Evolutionary conservation across 805 yeast species (phyloP), one percentile per base, ranked within the genome.

Genomic region (Novakomyces olei): DNA sequence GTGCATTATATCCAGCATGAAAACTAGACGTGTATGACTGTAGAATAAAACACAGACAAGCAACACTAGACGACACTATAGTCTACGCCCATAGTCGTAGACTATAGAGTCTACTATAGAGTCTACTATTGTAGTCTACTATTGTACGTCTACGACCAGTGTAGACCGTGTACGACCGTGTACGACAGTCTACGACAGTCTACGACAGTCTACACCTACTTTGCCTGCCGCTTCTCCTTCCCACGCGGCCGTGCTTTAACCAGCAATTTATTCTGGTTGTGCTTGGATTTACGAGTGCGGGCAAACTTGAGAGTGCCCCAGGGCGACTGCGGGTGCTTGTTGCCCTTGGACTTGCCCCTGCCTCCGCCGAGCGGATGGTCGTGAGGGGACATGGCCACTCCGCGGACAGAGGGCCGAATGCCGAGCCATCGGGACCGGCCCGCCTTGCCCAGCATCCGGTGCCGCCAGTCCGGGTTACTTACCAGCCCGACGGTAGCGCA

Each of bases 311-410:
- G 55, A 38, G 72, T 73, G 47, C 98, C 98, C 94, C 96, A 85
- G 53, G 91, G 91, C 35, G 93, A 77, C 62, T 76, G 79, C 14
- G 96, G 78, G 37, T 76, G 65, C 60, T 80, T 85, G 58, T 85
- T 83, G 41, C 93, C 79, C 71, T 88, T 88, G 39, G 92, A 77
- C 57, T 88, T 88, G 69, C 98, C 98, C 66, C 98, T 73, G 60
- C 98, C 98, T 73, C 98, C 98, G 64, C 98, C 98, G 49, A 80
- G 83, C 42, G 98, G 98, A 61, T 88, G 98, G 56, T 88, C 95
- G 51, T 72, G 69, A 41, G 88, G 88, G 58, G 88, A 88, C 93
- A 79, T 80, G 32, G 98, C 96, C 45, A 80, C 78, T 67, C 98
- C 98, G 62, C 98, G 75, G 26, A 83, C 95, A 33, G 73, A 69